A percentile compares a stretch with the other conserved stretches of the same genome.
phyloP scores from a whole-genome alignment of 768 basidiomycete genomes.

The Suillus ampliporus region DNA sequence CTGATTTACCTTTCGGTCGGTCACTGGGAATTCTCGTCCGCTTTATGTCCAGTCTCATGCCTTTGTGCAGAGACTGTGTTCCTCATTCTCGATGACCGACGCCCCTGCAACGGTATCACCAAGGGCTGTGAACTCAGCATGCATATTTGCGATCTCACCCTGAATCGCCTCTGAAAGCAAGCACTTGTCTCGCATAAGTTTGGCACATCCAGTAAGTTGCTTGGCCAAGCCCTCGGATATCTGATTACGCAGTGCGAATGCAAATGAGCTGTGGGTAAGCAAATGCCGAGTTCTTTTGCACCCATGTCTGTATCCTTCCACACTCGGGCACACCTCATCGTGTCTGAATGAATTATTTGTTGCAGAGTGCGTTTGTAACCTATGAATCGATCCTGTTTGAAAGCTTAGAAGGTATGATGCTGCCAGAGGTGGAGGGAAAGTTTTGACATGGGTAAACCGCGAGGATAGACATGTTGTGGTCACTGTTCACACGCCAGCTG shows the following conservation, averaged over 20 bases:
- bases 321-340: neutral
- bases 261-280: neutral
- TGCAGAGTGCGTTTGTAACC: neutral
- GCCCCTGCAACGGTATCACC: neutral
- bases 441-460: neutral
- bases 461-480: neutral
- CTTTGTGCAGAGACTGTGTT: no score
- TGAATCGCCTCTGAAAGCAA: neutral
- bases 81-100: neutral
- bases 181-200: neutral
- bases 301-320: neutral
- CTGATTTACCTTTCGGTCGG: neutral
- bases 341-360: neutral
- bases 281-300: neutral
- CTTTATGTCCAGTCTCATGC: neutral
- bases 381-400: no score
- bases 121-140: neutral
- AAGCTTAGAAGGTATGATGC: neutral
- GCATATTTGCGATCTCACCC: neutral
- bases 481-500: neutral
- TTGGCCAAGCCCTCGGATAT: neutral
- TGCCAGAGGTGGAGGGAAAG: neutral
- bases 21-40: neutral
- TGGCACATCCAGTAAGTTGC: neutral
- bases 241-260: neutral